phyloP scores from a whole-genome alignment of 2,329 filamentous ascomycete genomes.

The Dothideomycetes sp. region DNA sequence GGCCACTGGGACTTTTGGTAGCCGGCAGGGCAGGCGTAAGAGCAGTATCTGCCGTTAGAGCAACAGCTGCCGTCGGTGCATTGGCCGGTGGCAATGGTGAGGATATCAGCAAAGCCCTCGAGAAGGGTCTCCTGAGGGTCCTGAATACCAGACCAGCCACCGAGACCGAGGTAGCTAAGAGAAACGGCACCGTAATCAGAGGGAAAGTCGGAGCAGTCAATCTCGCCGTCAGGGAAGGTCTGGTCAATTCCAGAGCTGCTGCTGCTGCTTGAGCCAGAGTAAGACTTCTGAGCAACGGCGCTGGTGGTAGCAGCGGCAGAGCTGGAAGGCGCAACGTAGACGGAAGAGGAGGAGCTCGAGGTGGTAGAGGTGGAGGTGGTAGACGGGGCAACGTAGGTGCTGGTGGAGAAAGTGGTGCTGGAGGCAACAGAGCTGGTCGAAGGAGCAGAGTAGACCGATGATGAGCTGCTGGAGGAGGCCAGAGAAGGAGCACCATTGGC shows the following conservation, averaged over 20 bases:
- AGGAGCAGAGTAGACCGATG: conserved; percentile 16
- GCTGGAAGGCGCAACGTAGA: conserved; percentile 19
- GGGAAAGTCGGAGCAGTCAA: conserved; percentile 66
- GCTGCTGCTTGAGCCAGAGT: conserved; percentile 6
- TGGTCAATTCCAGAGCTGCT: conserved; percentile 45
- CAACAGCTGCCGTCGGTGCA: conserved; percentile 47
- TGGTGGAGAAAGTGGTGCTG: conserved; percentile 25
- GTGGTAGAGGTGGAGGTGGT: conserved; percentile 20
- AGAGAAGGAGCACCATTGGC: conserved; percentile 39
- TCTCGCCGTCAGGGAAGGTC: conserved; percentile 63
- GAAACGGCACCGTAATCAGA: conserved; percentile 67
- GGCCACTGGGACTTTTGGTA: conserved; percentile 94
- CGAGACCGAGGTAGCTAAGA: conserved; percentile 56
- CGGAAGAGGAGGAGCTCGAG: conserved; percentile 13
- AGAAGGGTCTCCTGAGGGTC: conserved; percentile 11
- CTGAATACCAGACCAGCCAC: conserved; percentile 75
- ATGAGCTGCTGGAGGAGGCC: conserved; percentile 9
- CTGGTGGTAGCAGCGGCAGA: conserved; percentile 11
- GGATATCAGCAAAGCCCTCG: conserved; percentile 42
- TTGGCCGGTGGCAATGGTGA: conserved; percentile 53
- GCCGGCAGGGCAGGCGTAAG: conserved; percentile 82
- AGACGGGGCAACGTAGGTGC: no score
- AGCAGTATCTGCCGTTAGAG: conserved; percentile 61
- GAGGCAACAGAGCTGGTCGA: conserved; percentile 14
- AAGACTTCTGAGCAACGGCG: no score